Base-by-base conservation (phyloP, 139 green algal species). In the Volvox africanus region DNA sequence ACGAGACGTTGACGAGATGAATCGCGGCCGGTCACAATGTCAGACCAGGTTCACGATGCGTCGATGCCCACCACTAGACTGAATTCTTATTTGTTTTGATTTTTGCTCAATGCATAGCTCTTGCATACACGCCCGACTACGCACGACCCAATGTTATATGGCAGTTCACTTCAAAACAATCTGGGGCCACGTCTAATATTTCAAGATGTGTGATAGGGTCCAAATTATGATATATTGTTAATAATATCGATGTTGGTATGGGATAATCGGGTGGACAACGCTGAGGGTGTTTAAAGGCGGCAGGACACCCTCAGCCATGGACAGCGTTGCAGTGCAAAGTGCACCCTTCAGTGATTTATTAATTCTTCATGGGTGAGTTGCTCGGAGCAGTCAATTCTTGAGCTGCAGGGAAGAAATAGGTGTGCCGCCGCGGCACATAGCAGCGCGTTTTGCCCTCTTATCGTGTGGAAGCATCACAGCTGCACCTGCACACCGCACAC, bases 301-400 rank as follows among this genome's bases (percentile, higher is more conserved):
- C 76, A 61, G 78, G 13, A 68, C 37, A 16, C 22, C 21, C 17
- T 19, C 62, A 67, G 37, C 37, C 67, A 84, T 84, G 78, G 78
- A 84, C 78, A 35, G 75, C 30, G 22, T 33, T 17, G 36, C 78
- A 84, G 16, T 19, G 14, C 78, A 84, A 36, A 44, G 11, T 61
- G 75, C 37, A 68, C 36, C 36, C 1, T 89, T 82, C 44, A 73
- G 37, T 30, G 85, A 89, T 30, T 35, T 89, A 36, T n/a, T 89
- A 1, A 82, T 89, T 33, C 71, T 89, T n/a, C 85, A 89, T 32
- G 85, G 85, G 85, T 89, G 22, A 61, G 85, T 22, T 14, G 26
- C 1, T 33, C 14, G 36, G 78, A 20, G 16, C 1, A 68, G 20
- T 32, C 36, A 1, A 30, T 33, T 44, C 32, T 19, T 22, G 30